Percentiles rank a stretch among this genome's conserved stretches.
Conservation (phyloP, 345 rosid genomes). For the Eucalyptus shirleyi region DNA sequence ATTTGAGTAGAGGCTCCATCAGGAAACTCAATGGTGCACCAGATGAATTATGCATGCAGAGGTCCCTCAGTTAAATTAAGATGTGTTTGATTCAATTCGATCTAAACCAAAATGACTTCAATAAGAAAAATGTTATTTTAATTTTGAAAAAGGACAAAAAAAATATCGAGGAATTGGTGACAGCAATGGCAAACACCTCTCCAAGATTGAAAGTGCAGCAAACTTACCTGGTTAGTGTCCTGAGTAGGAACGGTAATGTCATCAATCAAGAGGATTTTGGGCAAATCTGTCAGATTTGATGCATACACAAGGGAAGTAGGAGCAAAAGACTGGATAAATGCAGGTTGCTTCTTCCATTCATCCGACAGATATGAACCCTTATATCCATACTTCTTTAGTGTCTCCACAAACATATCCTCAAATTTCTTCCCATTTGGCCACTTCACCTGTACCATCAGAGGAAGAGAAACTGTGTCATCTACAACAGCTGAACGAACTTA, state of each 20-base stretch:
- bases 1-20: background rate
- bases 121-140: background rate
- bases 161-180: background rate
- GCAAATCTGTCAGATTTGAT: conserved; percentile 59
- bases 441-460: conserved; percentile 44
- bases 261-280: conserved; percentile 77
- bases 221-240: conserved; percentile 83
- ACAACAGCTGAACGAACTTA: background rate
- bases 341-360: conserved; percentile 73
- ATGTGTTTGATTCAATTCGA: background rate
- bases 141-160: background rate
- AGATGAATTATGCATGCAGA: background rate
- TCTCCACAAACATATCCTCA: conserved; percentile 69
- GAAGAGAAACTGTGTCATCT: background rate
- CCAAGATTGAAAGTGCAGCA: background rate
- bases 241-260: conserved; percentile 53
- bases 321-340: conserved; percentile 92
- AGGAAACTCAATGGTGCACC: background rate
- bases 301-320: conserved; percentile 69
- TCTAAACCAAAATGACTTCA: background rate
- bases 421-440: conserved; percentile 65
- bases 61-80: background rate
- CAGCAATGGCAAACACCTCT: background rate
- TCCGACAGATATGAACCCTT: conserved; percentile 71
- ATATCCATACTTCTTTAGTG: conserved; percentile 73